Base-by-base conservation (phyloP, 192 early-diverging fungal genomes). In the Backusella psychrophila region DNA sequence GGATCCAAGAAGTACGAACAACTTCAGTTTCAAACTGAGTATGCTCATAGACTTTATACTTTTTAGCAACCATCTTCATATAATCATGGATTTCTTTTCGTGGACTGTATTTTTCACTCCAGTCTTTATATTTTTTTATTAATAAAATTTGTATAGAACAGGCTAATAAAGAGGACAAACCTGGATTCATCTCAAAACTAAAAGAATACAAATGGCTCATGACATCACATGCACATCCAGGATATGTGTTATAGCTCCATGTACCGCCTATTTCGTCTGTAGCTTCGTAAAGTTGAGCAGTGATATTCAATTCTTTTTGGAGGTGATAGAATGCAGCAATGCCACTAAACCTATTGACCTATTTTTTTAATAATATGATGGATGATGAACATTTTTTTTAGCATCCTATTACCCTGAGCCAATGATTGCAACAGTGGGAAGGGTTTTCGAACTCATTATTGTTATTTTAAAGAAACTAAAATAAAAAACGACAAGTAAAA, bases 291-390 rank as follows among this genome's bases (percentile, higher is more conserved):
- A 89, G 72, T 17, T 75, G 77, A 2, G 82, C 77, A 7, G 74
- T 75, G 23, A 85, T 66, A 19, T 81, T 83, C 53, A 89, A 77
- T 35, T 87, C 68, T 34, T 88, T 78, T 71, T 83, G 73, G 4
- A 89, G 73, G 14, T 84, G 80, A 29, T 88, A 82, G 5, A 84
- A 87, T 17, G 88, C 85, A 72, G 82, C 85, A 17, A 89, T 72
- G 0, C 88, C 88, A 35, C 79, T 83, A 72, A 86, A 81, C 15
- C 85, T 83, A 41, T 26, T 59, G 5, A 29, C 11, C 0, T 26
- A 56, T 59, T n/a, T 59, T 5, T n/a, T 71, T 29, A 41, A 2
- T 71, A 17, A 19, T 17, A 44, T 44, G 42, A 5, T 46, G 6
- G 8, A 46, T 4, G 12, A 19, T 69, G 38, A 23, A 12, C 9